Conservation (phyloP, 257 asterid species). For the Plantago elongata region DNA sequence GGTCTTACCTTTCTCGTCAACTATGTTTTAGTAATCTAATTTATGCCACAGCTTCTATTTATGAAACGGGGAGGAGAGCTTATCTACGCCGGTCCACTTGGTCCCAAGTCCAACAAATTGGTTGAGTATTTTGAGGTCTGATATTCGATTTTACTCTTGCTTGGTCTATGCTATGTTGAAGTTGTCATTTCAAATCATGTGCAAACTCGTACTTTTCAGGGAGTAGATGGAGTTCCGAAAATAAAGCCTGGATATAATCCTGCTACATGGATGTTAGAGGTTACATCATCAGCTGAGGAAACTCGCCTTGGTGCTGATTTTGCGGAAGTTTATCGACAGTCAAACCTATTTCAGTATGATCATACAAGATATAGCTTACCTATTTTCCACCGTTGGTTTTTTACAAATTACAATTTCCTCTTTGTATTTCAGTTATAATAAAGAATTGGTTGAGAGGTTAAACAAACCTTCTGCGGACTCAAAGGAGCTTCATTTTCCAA, state of each 20-base stretch:
- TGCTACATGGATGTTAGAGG: constrained; percentile 95
- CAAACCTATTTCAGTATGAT: constrained; percentile 64
- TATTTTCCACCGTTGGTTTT: constrained; percentile 1
- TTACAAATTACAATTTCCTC: constrained; percentile 5
- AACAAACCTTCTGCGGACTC: constrained; percentile 64
- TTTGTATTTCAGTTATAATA: constrained; percentile 49
- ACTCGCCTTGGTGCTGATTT: constrained; percentile 77
- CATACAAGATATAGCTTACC: constrained; percentile 5
- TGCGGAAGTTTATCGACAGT: constrained; percentile 74
- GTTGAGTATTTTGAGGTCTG: constrained; percentile 84
- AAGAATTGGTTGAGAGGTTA: constrained; percentile 70
- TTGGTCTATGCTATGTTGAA: constrained; percentile 13
- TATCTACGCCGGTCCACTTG: constrained; percentile 91
- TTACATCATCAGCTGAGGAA: constrained; percentile 77
- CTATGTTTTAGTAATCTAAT: constrained; percentile 17
- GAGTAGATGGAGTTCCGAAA: constrained; percentile 64
- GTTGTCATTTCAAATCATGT: constrained; percentile 6
- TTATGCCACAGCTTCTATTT: constrained; percentile 64
- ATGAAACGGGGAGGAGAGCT: constrained; percentile 97
- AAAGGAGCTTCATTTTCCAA: constrained; percentile 70
- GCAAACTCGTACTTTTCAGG: constrained; percentile 35
- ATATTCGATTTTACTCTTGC: constrained; percentile 12
- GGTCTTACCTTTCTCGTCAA: constrained; percentile 17
- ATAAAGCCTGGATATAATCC: constrained; percentile 88
- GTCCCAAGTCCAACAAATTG: constrained; percentile 73